A percentile compares a stretch with the other conserved stretches of the same genome.
Conservation (phyloP, 768 basidiomycete genomes). For the Suillus ampliporus region DNA sequence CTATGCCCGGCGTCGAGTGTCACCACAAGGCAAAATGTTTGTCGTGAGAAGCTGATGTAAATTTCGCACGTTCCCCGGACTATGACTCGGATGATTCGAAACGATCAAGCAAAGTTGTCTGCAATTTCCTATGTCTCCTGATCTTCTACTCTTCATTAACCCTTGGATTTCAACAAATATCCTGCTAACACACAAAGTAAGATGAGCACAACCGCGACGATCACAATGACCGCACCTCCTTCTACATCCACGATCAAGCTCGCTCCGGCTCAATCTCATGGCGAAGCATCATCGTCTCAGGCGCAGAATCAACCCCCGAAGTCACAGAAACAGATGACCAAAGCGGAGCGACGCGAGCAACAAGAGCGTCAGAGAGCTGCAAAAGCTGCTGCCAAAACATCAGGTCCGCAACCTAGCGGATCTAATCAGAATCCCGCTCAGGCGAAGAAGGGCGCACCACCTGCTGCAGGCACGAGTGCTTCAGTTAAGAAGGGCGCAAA, state of each 20-base stretch:
- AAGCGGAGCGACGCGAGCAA: conserved; percentile 78
- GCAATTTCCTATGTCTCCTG: conserved; percentile 5
- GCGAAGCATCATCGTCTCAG: conserved; percentile 15
- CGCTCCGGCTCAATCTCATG: conserved; percentile 7
- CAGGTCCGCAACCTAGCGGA: conserved; percentile 24
- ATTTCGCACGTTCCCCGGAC: conserved; percentile 13
- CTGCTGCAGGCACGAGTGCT: conserved; percentile 23
- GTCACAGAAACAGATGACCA: conserved; percentile 77
- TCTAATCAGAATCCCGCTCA: conserved; percentile 33
- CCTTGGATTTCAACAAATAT: not conserved
- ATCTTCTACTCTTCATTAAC: too few species aligned
- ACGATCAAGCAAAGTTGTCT: not conserved
- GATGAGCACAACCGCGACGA: conserved; percentile 13
- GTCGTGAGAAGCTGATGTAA: conserved; percentile 7
- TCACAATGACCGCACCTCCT: conserved; percentile 7
- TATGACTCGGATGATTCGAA: conserved; percentile 13
- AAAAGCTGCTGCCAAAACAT: conserved; percentile 59
- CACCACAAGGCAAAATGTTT: conserved; percentile 1
- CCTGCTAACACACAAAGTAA: not conserved
- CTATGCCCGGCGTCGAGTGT: not conserved
- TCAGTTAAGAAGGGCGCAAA: conserved; percentile 31
- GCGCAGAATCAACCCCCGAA: conserved; percentile 39
- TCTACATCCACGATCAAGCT: not conserved
- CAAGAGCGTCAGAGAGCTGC: conserved; percentile 83
- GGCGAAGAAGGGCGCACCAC: conserved; percentile 29